These are phyloP conservation scores for Isatis tinctoria DNA, from an alignment of 345 rosid species.

Conservation along the genomic window DNA sequence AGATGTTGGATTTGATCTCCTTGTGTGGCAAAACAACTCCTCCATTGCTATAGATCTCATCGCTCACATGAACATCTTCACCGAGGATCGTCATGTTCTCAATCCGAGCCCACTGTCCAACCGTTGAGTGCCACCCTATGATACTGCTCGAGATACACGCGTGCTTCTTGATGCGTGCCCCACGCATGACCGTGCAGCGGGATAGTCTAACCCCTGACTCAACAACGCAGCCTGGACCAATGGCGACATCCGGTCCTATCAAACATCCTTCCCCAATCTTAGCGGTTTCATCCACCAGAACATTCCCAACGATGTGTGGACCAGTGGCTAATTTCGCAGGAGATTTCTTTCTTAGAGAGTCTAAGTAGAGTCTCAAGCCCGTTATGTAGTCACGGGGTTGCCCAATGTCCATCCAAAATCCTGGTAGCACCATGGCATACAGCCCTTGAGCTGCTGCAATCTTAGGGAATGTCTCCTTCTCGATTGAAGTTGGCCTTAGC, in stretches of 20 bases:
- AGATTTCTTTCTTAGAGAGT: slow-evolving; percentile 72
- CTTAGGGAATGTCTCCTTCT: slow-evolving; percentile 94
- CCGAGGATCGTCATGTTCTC: slow-evolving; percentile 99
- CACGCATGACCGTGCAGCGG: slow-evolving; percentile 94
- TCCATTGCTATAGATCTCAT: slow-evolving; percentile 94
- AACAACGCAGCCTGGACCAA: slow-evolving; percentile 89
- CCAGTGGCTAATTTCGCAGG: slow-evolving; percentile 63
- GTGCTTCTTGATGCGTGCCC: slow-evolving; percentile 90
- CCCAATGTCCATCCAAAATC: slow-evolving; percentile 99
- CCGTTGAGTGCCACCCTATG: slow-evolving; percentile 95
- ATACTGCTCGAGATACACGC: slow-evolving; percentile 94
- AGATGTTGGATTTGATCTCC: slow-evolving; percentile 91
- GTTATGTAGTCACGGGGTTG: slow-evolving; percentile 96
- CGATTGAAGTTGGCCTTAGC: slow-evolving; percentile 92
- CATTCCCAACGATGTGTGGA: slow-evolving; percentile 71
- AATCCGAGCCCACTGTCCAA: slow-evolving; percentile 94
- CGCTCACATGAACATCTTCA: slow-evolving; percentile 92
- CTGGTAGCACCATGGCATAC: slow-evolving; percentile 91
- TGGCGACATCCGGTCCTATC: slow-evolving; percentile 95
- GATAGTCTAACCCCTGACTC: slow-evolving; percentile 97
- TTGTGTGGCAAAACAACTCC: slow-evolving; percentile 97
- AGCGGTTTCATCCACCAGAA: slow-evolving; percentile 80
- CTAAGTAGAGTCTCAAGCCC: slow-evolving; percentile 93
- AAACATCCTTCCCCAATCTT: slow-evolving; percentile 92
- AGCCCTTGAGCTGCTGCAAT: slow-evolving; percentile 78